These are phyloP conservation scores for Tulasnella sp. DNA, from an alignment of 768 basidiomycete genomes.

Conservation along the genomic window DNA sequence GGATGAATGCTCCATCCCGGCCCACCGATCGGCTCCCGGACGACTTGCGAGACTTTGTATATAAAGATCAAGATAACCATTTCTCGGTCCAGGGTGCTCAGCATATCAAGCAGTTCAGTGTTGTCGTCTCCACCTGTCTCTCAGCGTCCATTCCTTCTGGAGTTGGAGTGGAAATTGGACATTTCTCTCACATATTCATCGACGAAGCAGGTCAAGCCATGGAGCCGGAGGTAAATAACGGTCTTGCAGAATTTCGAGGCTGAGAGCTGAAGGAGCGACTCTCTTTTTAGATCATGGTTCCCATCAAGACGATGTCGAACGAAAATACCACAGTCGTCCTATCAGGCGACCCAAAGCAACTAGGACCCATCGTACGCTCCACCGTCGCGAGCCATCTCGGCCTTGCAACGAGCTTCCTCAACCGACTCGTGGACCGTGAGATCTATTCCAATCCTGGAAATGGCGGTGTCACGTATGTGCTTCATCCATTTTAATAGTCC, in stretches of 20 bases:
- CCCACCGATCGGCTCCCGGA: background rate
- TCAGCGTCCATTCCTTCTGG: constrained; percentile 21
- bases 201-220: constrained; percentile 28
- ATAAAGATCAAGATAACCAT: background rate
- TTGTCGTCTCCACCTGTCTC: constrained; percentile 23
- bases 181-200: constrained; percentile 26
- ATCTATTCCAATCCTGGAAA: constrained; percentile 29
- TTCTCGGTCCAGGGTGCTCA: constrained; percentile 12
- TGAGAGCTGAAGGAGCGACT: background rate
- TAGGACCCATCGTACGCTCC: constrained; percentile 65
- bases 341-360: constrained; percentile 66
- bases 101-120: background rate
- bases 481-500: background rate
- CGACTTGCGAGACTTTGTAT: background rate
- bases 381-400: constrained; percentile 53
- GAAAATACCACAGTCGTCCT: constrained; percentile 54
- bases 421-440: constrained; percentile 53
- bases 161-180: constrained; percentile 18
- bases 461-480: constrained; percentile 30
- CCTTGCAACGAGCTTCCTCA: constrained; percentile 57
- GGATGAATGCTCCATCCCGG: constrained; percentile 18
- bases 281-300: constrained; percentile 43
- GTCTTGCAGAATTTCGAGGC: background rate
- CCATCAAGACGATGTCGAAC: constrained; percentile 58
- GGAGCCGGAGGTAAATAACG: constrained; percentile 22